phyloP scores from a whole-genome alignment of 768 basidiomycete genomes.

The Sistotremastrum niveocremeum region DNA sequence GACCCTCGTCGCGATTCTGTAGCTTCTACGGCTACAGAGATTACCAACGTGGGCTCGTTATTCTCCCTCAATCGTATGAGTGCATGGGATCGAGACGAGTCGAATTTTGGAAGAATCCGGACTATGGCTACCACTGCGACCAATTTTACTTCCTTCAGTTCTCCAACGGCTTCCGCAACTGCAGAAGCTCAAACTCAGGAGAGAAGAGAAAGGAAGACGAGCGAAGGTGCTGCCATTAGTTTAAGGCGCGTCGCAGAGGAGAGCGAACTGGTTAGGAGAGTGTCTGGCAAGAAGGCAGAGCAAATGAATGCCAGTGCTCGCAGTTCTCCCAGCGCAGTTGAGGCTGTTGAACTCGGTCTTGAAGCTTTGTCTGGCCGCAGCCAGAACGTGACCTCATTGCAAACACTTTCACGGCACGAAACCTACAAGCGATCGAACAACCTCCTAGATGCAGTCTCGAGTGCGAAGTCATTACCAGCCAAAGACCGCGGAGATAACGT shows the following conservation, averaged over 20 bases:
- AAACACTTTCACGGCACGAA: slow-evolving; percentile 35
- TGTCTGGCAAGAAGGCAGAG: slow-evolving; percentile 13
- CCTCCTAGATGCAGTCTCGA: slow-evolving; percentile 44
- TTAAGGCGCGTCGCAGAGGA: slow-evolving; percentile 61
- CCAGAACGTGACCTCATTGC: slow-evolving; percentile 22
- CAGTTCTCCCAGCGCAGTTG: slow-evolving; percentile 22
- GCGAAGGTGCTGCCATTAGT: slow-evolving; percentile 48
- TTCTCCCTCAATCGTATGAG: too few species aligned
- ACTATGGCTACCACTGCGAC: slow-evolving; percentile 77
- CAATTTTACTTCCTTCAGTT: slow-evolving; percentile 38
- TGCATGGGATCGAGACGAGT: slow-evolving; percentile 24
- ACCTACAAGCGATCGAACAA: slow-evolving; percentile 81
- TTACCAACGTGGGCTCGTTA: too few species aligned
- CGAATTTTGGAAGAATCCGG: slow-evolving; percentile 65
- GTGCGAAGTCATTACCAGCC: slow-evolving; percentile 18
- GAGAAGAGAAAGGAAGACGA: slow-evolving; percentile 44
- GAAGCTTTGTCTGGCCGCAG: slow-evolving; percentile 9
- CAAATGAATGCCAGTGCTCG: slow-evolving; percentile 21
- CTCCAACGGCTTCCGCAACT: slow-evolving; percentile 29
- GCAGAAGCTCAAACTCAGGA: slow-evolving; percentile 15
- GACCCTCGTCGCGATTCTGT: too few species aligned
- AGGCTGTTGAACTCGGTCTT: slow-evolving; percentile 13
- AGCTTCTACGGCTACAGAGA: too few species aligned
- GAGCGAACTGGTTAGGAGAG: slow-evolving; percentile 30
- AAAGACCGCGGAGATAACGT: not conserved